Conservation (phyloP, 148 eudicot genomes). For the Talinum fruticosum region DNA sequence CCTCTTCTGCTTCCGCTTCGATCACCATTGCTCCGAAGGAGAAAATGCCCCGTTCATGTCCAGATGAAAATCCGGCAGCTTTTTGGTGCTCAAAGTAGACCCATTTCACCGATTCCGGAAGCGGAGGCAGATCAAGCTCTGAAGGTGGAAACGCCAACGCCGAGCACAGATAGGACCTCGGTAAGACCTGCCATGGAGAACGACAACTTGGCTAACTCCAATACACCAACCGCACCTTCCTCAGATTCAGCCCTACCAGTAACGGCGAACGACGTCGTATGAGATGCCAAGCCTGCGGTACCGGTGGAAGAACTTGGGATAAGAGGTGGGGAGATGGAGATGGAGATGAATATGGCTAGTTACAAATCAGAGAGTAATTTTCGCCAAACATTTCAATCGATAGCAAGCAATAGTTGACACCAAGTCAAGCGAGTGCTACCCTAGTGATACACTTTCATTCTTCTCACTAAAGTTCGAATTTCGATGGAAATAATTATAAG, state of each 20-base stretch:
- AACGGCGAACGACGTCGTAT: background rate
- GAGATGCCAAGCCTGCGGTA: constrained; percentile 5
- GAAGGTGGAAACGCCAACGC: constrained; percentile 34
- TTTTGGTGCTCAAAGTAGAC: constrained; percentile 36
- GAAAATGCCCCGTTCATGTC: constrained; percentile 60
- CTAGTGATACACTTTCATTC: too few relatives aligned
- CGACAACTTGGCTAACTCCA: constrained; percentile 25
- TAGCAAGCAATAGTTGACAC: too few relatives aligned
- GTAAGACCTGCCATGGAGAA: constrained; percentile 36
- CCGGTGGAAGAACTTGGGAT: too few relatives aligned
- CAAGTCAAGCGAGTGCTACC: too few relatives aligned
- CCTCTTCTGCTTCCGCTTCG: constrained; percentile 32
- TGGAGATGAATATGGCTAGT: too few relatives aligned
- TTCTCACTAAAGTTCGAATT: too few relatives aligned
- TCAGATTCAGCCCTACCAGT: too few relatives aligned
- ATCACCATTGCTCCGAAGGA: constrained; percentile 71
- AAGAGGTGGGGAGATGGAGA: too few relatives aligned
- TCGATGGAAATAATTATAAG: too few relatives aligned
- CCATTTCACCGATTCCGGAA: constrained; percentile 33
- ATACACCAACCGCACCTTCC: background rate
- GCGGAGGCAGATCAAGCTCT: constrained; percentile 35
- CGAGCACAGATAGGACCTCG: constrained; percentile 29
- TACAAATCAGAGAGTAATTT: too few relatives aligned
- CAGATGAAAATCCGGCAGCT: constrained; percentile 37
- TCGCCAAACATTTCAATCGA: too few relatives aligned